Evolutionary conservation across 352 stramenopile genomes (phyloP), one percentile per base, ranked within the genome.

Genomic region (Pythium sukuiense): DNA sequence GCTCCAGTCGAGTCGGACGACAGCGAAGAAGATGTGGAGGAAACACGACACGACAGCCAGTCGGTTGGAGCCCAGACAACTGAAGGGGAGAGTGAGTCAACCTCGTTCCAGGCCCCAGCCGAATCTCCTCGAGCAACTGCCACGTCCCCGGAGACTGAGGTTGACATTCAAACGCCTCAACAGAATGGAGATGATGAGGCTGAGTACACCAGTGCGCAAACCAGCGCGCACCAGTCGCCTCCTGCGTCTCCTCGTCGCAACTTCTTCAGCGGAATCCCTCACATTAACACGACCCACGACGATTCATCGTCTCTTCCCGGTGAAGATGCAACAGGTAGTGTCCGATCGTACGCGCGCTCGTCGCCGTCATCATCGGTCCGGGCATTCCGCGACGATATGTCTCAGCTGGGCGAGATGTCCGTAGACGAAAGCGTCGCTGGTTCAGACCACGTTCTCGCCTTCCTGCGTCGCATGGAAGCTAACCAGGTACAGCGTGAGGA

Each of bases 281-380:
- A 70, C 32, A 74, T 74, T 35, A 61, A 66, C 46, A 85, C 74
- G 8, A 67, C 57, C 8, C 67, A 80, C 24, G 83, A 90, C 53
- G 80, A 87, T 39, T 66, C 74, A 0, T 87, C 79, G 3, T 90
- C 81, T 6, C 46, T 86, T 29, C 64, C 72, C 52, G 73, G 77
- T n/a, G 81, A 93, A 46, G 81, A 87, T 50, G 77, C 77, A 29
- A 73, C 76, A 20, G 70, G 77, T 29, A 85, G 74, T 55, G 64
- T 91, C 29, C 81, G 77, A 7, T 85, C 83, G 37, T 93, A 89
- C 59, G 80, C 78, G 26, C 81, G 82, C 16, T 92, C 84, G 27
- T 93, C 87, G 9, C 85, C 87, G 14, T 91, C 87, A 35, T 93
- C 85, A 52, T 95, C 87, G 8, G 77, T 92, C 48, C 80, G 81